Conservation (phyloP, 768 basidiomycete species). For the Leccinum rimulosum region DNA sequence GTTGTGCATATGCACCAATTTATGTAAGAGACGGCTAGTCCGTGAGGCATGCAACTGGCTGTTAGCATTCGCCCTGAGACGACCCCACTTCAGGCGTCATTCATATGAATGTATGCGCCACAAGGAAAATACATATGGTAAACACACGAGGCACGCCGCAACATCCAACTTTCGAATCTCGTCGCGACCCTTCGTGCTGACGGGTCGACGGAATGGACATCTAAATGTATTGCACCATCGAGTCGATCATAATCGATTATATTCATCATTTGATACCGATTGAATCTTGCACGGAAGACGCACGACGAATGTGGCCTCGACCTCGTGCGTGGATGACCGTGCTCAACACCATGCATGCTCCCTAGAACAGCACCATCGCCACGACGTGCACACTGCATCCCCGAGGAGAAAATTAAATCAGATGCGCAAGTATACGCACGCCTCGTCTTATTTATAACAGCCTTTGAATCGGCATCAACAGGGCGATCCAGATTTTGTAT, state of each 20-base stretch:
- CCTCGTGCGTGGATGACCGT: conserved; percentile 3
- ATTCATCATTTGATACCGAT: neutral
- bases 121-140: neutral
- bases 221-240: neutral
- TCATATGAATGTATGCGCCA: neutral
- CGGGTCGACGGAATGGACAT: neutral
- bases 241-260: conserved; percentile 4
- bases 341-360: neutral
- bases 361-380: neutral
- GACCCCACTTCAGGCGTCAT: neutral
- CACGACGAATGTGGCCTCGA: neutral
- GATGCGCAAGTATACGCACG: neutral
- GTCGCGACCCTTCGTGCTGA: neutral
- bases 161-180: neutral
- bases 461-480: neutral
- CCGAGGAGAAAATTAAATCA: neutral
- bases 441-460: neutral
- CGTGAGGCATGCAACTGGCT: neutral
- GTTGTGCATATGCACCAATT: neutral
- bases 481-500: neutral
- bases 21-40: neutral
- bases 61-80: neutral
- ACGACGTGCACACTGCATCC: neutral
- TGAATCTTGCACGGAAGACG: neutral
- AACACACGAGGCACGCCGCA: neutral